Evolutionary conservation across 257 asterid genomes (phyloP), one percentile per base, ranked within the genome.

Genomic region (Schizonepeta tenuifolia): DNA sequence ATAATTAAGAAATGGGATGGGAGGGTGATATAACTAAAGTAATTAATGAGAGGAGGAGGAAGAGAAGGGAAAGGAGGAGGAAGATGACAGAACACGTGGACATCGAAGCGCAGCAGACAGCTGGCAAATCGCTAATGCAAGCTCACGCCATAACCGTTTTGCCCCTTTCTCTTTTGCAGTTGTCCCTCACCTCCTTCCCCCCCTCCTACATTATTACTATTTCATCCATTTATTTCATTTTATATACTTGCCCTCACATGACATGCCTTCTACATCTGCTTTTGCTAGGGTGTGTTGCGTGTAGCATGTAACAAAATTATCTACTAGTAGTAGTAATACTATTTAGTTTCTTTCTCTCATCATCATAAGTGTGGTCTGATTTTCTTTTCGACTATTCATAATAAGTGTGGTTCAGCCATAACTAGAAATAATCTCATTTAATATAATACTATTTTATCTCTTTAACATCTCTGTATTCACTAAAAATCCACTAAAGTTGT

Each of bases 121-220:
- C 73, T 66, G 78, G 73, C 73, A 74, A n/a, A 0, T 31, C 36
- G 36, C 36, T 4, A 50, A 38, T 55, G 78, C 68, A 28, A 43
- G 70, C 73, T 74, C 78, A 65, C 67, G 61, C 73, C 73, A 55
- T 74, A 65, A 66, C 73, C 73, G 73, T 66, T 74, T 53, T 57
- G 7, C 35, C 50, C 50, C 6, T 51, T 47, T 71, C 46, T 33
- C 26, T n/a, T 47, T 47, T 64, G 41, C 13, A 36, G 66, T 36
- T 73, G 71, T 40, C 47, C 56, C 15, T 60, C 20, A 17, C 28
- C 28, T 26, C 28, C 28, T 26, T 4, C 18, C 15, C 9, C 43
- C 9, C 43, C 41, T 10, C 61, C 40, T 11, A 9, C 61, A 47
- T 66, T 65, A 7, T 21, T 61, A 44, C 33, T 15, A 11, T 41